Evolutionary conservation across 805 yeast genomes (phyloP).

Genomic region (Nakazawaea anatomiae): DNA sequence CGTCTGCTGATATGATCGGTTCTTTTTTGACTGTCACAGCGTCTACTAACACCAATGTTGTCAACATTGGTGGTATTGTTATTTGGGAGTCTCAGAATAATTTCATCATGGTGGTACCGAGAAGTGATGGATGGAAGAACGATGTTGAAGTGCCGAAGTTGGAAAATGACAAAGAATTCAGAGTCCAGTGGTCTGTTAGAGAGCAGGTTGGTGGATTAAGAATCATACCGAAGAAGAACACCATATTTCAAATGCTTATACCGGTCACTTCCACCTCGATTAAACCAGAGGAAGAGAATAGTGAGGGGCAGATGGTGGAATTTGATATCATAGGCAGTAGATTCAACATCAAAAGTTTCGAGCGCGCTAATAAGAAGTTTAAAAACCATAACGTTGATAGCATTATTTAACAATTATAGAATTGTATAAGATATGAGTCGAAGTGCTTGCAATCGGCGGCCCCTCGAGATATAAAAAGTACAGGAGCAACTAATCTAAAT

Average conservation of each 20-base stretch:
- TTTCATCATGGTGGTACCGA: constrained; percentile 55
- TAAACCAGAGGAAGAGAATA: constrained; percentile 11
- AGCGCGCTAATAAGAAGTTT: constrained; percentile 79
- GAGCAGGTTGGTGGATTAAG: constrained; percentile 56
- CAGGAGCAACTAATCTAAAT: too few species aligned
- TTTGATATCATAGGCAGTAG: constrained; percentile 78
- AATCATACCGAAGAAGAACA: constrained; percentile 61
- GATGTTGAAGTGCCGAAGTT: constrained; percentile 17
- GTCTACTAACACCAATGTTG: constrained; percentile 47
- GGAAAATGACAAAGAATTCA: constrained; percentile 3
- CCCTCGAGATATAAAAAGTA: too few species aligned
- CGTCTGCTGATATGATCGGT: constrained; percentile 81
- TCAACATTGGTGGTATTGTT: constrained; percentile 70
- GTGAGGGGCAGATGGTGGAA: constrained; percentile 33
- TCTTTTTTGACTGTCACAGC: constrained; percentile 54
- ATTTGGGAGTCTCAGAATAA: constrained; percentile 78
- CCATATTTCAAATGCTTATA: constrained; percentile 51
- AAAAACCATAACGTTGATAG: constrained; percentile 73
- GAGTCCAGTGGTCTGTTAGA: constrained; percentile 8
- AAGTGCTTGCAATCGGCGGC: too few species aligned
- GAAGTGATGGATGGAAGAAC: constrained; percentile 31
- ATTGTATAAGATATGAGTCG: too few species aligned
- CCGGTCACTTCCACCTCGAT: constrained; percentile 19
- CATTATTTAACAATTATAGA: constrained; percentile 15
- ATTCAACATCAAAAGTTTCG: constrained; percentile 67